A percentile compares a stretch with the other conserved stretches of the same genome.
Evolutionary conservation across 2,329 filamentous ascomycete genomes (phyloP).

Genomic region (Cercospora zeae-maydis): DNA sequence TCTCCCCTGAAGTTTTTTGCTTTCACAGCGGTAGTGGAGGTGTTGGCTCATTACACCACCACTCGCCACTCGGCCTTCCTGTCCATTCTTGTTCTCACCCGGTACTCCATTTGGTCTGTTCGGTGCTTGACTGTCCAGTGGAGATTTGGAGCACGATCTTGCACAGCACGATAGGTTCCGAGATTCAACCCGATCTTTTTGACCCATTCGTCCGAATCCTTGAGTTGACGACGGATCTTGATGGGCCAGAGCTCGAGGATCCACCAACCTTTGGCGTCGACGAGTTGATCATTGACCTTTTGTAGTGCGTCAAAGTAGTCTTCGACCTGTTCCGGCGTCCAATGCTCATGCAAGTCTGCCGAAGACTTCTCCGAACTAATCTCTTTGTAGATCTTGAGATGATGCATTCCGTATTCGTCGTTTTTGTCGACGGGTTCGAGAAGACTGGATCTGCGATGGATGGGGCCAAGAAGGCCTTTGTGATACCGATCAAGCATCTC

Average conservation of each 20-base stretch:
- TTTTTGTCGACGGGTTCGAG: conserved; percentile 24
- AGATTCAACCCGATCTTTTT: conserved; percentile 41
- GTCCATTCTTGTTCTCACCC: conserved; percentile 33
- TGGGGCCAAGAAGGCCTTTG: conserved; percentile 34
- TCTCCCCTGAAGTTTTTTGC: neutral
- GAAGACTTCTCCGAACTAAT: neutral
- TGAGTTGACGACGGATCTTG: conserved; percentile 38
- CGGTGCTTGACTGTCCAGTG: conserved; percentile 46
- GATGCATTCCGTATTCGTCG: conserved; percentile 26
- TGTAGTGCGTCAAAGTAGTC: conserved; percentile 45
- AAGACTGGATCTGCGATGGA: conserved; percentile 30
- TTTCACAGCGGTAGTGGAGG: neutral
- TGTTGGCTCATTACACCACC: neutral
- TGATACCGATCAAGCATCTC: conserved; percentile 39
- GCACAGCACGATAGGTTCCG: conserved; percentile 39
- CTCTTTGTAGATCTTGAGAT: conserved; percentile 23
- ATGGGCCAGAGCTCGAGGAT: conserved; percentile 45
- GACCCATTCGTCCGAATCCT: conserved; percentile 37
- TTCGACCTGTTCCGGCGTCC: conserved; percentile 42
- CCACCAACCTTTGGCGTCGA: conserved; percentile 43
- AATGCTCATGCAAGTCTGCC: conserved; percentile 22
- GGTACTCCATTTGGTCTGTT: conserved; percentile 38
- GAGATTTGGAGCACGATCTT: conserved; percentile 40
- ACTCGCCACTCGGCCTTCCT: conserved; percentile 35
- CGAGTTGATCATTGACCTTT: conserved; percentile 43